Conservation (phyloP, 331 rosid genomes). For the Rhamnella rubrinervis region DNA sequence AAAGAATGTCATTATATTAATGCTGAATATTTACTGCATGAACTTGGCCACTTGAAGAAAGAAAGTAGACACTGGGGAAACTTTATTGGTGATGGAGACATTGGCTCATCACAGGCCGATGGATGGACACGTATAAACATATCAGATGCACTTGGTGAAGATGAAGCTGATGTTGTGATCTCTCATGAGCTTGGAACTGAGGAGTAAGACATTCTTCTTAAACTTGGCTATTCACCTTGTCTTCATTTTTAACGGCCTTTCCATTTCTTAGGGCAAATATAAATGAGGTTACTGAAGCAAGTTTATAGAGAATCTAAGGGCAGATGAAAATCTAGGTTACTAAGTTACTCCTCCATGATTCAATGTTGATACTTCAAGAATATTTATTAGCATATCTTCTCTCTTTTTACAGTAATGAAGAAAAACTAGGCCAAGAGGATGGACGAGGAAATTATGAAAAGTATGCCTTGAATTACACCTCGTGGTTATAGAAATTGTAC, state of each 20-base stretch:
- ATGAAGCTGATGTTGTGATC: conserved; percentile 88
- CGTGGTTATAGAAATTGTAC: conserved; percentile 12
- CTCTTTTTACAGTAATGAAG: conserved; percentile 36
- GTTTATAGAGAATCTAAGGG: conserved; percentile 18
- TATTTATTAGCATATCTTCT: conserved; percentile 1
- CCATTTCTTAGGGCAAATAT: neutral
- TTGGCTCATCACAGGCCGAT: conserved; percentile 48
- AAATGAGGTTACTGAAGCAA: neutral
- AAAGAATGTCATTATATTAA: conserved; percentile 85
- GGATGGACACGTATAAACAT: conserved; percentile 58
- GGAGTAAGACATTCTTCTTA: conserved; percentile 44
- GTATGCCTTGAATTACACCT: conserved; percentile 30
- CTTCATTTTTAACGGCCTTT: conserved; percentile 8
- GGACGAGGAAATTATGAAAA: conserved; percentile 31
- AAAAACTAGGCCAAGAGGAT: conserved; percentile 26
- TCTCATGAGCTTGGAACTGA: conserved; percentile 51
- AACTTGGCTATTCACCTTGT: conserved; percentile 7
- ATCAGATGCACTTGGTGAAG: conserved; percentile 98
- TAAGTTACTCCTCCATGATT: neutral
- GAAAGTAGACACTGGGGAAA: conserved; percentile 49
- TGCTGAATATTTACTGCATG: conserved; percentile 79
- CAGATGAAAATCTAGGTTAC: neutral
- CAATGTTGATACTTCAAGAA: conserved; percentile 11
- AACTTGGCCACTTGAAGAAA: conserved; percentile 70
- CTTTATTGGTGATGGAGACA: conserved; percentile 38